Conservation (phyloP, 805 yeast species). For the Pichia paraexigua region DNA sequence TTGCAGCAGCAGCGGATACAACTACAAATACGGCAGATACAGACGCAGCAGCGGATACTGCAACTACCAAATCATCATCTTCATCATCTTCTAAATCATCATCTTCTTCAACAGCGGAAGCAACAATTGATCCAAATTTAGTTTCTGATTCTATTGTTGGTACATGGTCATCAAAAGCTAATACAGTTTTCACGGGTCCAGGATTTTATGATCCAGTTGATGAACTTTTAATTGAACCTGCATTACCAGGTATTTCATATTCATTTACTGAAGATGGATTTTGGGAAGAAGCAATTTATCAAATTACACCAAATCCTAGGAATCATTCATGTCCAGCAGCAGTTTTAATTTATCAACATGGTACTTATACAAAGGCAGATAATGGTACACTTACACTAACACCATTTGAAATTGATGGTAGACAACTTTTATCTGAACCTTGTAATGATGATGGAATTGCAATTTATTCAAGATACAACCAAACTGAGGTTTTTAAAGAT, state of each 20-base stretch:
- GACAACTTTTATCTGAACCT: conserved; percentile 85
- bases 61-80: background rate
- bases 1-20: conserved; percentile 16
- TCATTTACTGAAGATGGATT: conserved; percentile 90
- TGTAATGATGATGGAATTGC: conserved; percentile 60
- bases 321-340: conserved; percentile 83
- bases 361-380: conserved; percentile 52
- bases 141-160: conserved; percentile 45
- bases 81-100: background rate
- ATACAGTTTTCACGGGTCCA: conserved; percentile 94
- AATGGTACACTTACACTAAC: conserved; percentile 64
- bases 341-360: conserved; percentile 81
- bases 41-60: conserved; percentile 11
- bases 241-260: conserved; percentile 87
- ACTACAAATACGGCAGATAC: conserved; percentile 9
- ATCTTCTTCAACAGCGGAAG: conserved; percentile 5
- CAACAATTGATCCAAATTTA: conserved; percentile 1
- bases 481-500: conserved; percentile 49
- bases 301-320: conserved; percentile 59
- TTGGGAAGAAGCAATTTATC: conserved; percentile 84
- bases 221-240: conserved; percentile 90
- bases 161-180: conserved; percentile 93
- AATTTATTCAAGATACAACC: conserved; percentile 63
- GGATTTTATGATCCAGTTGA: conserved; percentile 94
- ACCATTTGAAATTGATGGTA: conserved; percentile 83